Evolutionary conservation across 225 moss, liverwort and hornwort species (phyloP).

Genomic region (Ulota crispa): DNA sequence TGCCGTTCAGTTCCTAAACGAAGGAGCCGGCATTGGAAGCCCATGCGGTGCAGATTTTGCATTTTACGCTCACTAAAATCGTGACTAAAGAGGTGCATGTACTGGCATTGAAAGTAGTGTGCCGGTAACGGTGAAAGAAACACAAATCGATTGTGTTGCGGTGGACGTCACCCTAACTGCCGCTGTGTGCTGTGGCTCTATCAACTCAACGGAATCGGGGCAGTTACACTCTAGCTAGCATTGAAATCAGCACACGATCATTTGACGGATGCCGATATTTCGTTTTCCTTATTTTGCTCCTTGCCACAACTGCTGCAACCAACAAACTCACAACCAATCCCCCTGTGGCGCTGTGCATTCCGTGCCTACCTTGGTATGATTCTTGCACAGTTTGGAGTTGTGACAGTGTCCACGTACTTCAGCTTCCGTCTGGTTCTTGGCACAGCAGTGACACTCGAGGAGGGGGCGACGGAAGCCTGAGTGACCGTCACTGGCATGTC

Average conservation of each 20-base stretch:
- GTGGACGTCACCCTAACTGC: slow-evolving; percentile 24
- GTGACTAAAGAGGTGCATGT: background rate
- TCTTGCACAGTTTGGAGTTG: background rate
- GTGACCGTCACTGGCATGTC: no score
- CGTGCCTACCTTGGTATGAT: background rate
- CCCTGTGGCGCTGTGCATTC: background rate
- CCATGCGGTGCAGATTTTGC: background rate
- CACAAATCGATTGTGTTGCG: background rate
- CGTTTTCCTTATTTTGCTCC: background rate
- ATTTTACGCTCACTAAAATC: background rate
- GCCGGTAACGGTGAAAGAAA: slow-evolving; percentile 18
- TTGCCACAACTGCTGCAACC: background rate
- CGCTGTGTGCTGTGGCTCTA: background rate
- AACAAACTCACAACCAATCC: background rate
- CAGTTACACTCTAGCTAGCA: slow-evolving; percentile 30
- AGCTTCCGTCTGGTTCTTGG: background rate
- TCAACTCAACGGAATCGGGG: slow-evolving; percentile 34
- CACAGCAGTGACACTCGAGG: background rate
- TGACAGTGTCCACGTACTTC: background rate
- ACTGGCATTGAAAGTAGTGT: background rate
- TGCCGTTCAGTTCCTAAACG: slow-evolving; percentile 24
- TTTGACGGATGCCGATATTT: background rate
- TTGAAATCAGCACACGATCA: background rate
- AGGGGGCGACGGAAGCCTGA: no score
- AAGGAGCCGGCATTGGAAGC: background rate